Base-by-base conservation (phyloP, 2,329 filamentous ascomycete genomes). In the Aphanocladium album region DNA sequence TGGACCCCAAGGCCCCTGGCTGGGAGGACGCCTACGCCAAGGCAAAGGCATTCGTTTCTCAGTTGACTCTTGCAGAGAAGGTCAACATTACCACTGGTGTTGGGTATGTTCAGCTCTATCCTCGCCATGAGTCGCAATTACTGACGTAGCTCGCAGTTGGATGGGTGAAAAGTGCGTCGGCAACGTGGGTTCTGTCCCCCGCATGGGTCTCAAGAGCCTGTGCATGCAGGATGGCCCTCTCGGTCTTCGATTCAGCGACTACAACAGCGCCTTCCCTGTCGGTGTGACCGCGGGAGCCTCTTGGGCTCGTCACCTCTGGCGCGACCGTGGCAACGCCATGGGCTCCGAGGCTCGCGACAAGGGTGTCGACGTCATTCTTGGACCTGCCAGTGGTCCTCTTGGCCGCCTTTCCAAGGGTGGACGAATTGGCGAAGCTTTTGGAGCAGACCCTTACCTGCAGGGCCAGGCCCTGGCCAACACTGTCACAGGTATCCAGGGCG, bases 41-140 rank as follows among this genome's bases (percentile, higher is more conserved):
- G 73, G 93, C 93, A 1, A 85, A 84, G 66, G 84, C 81, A 2
- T 93, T 96, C 68, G 91, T 97, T 50, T 89, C 88, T 11, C 86
- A 92, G 71, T 76, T 96, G 75, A 96, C 91, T 0, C 80, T 96
- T 39, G 71, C 86, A 12, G 93, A 97, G 74, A 97, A 96, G 78
- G 91, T 98, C 74, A 98, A 98, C 73, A 73, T 99, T 65, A 98
- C 93, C 2, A 97, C 93, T 0, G 93, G 93, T 73, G 84, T 89
- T 64, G 92, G 92, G 84, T 93, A 76, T 73, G 86, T 76, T 21
- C 25, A 17, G 5, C 23, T 25, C 19, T 25, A 25, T 11, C 9
- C n/a, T n/a, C 11, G 0, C 11, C 11, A 46, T 12, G 17, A 23
- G n/a, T 41, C 1, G 19, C 16, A 5, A 6, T 19, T 57, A 5